Base-by-base conservation (phyloP, 2,329 filamentous ascomycete species). In the Celoporthe dispersa region DNA sequence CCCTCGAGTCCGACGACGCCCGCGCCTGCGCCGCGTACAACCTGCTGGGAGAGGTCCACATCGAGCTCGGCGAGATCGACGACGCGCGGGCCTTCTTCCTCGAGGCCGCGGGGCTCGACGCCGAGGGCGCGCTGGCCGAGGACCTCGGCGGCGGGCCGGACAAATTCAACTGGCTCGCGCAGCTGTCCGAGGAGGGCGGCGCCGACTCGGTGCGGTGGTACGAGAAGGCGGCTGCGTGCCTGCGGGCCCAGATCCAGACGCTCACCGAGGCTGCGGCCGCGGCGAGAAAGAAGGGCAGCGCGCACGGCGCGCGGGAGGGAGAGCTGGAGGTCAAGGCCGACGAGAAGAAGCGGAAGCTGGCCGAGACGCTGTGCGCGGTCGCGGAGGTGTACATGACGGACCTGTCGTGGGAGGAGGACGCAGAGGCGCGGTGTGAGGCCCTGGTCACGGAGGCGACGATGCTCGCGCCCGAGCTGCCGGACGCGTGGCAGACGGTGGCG, bases 311-410 rank as follows among this genome's bases (percentile, higher is more conserved):
- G 70, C 79, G 74, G 71, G 76, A 80, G 66, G 74, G 78, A 33
- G 72, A 82, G 33, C 76, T 90, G 57, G 87, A 90, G 41, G 92
- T 86, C 79, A 92, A 93, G 84, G 91, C 89, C 55, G 87, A 90
- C 37, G 92, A 88, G 80, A 93, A 93, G 84, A 91, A 91, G 79
- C 85, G 86, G 74, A 96, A 96, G 81, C 85, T 98, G 48, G 93
- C 94, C 2, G 94, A 94, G 75, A 93, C 94, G n/a, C 86, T 99
- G 48, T 99, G 97, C 81, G 94, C 93, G 37, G 93, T 98, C 71
- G 91, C 93, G 8, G 96, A 99, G 83, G 94, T 99, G 64, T 99
- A 98, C 84, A 99, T 99, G 96, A 99, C 96, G 14, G 96, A 99
- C 83, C 83, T 98, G 75, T 96, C 92, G 76, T 96, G 88, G 93